Base-by-base conservation (phyloP, 2,329 filamentous ascomycete genomes). In the Pseudovirgaria hyperparasitica region DNA sequence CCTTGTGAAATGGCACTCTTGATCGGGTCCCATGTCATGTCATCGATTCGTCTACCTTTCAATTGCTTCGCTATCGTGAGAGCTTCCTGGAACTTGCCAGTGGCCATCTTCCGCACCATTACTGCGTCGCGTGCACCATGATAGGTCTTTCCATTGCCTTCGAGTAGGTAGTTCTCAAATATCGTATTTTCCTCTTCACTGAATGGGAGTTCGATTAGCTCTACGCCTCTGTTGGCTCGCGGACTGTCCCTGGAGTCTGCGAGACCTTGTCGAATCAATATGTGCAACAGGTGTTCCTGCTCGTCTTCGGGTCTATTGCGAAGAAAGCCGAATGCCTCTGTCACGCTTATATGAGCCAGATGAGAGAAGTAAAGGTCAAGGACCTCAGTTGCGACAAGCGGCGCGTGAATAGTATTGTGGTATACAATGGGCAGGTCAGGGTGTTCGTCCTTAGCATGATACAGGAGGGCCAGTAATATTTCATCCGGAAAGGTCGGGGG, bases 401-500 rank as follows among this genome's bases (percentile, higher is more conserved):
- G 70, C 2, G 84, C 82, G 37, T 75, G 74, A 1, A 78, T 75
- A 9, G 76, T 72, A 38, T 85, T 67, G 55, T 80, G 90, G 55
- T 90, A 92, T 8, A 81, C 76, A 16, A 90, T 64, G 0, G 80
- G 69, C 2, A 86, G 63, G 41, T 71, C 69, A 45, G 82, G 74
- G 30, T 63, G 60, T 25, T 41, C 29, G 65, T 57, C 22, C 25
- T 33, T 36, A 23, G 13, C 63, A 36, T 73, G 66, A 19, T 68
- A 65, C 27, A 82, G 70, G 4, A 90, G 67, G 4, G 68, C 66
- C 15, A 68, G 67, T 39, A 90, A 65, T 27, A 92, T 86, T 34
- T 92, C 80, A 54, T 90, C 82, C 30, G 80, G 70, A 43, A 90
- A 92, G 28, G 84, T 84, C 19, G 80, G 75, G n/a, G n/a, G n/a